Percentiles rank a stretch among this genome's conserved stretches.
phyloP scores from a whole-genome alignment of 495 filamentous ascomycete species.

The Lasiosphaeria miniovina region DNA sequence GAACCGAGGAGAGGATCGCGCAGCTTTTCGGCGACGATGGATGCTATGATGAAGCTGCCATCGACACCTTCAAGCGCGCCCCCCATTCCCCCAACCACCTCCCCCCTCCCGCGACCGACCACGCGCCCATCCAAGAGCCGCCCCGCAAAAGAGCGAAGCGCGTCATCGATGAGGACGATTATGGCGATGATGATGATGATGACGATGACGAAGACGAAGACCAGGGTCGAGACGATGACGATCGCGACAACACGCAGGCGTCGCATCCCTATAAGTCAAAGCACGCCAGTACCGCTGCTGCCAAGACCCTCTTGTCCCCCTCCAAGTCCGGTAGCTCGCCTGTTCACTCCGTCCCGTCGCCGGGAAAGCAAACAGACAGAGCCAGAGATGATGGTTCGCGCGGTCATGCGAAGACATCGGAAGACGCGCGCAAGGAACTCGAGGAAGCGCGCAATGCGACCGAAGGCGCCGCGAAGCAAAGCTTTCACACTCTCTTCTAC shows the following conservation, averaged over 20 bases:
- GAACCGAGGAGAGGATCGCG: slow-evolving; percentile 43
- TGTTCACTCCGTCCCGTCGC: slow-evolving; percentile 51
- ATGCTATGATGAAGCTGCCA: slow-evolving; percentile 43
- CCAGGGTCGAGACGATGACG: slow-evolving; percentile 34
- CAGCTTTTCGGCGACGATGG: slow-evolving; percentile 80
- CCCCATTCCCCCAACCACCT: slow-evolving; percentile 28
- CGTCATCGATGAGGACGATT: slow-evolving; percentile 70
- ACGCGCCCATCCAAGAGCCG: slow-evolving; percentile 45
- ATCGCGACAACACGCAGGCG: slow-evolving; percentile 45
- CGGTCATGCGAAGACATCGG: slow-evolving; percentile 60
- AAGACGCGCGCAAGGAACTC: slow-evolving; percentile 87
- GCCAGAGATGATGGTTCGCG: slow-evolving; percentile 44
- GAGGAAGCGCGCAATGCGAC: slow-evolving; percentile 92
- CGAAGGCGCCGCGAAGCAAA: slow-evolving; percentile 82
- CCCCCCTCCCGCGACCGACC: slow-evolving; percentile 46
- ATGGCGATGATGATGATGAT: slow-evolving; percentile 84
- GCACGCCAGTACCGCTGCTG: slow-evolving; percentile 45
- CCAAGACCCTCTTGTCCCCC: slow-evolving; percentile 49
- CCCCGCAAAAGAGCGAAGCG: slow-evolving; percentile 50
- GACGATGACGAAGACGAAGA: slow-evolving; percentile 63
- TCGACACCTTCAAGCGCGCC: slow-evolving; percentile 39
- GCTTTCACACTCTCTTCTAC: slow-evolving; percentile 89
- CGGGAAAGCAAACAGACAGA: slow-evolving; percentile 47
- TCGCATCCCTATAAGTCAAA: slow-evolving; percentile 60
- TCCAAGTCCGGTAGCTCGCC: slow-evolving; percentile 59